Evolutionary conservation across 768 basidiomycete species (phyloP).

Genomic region (Tricholoma sp.): DNA sequence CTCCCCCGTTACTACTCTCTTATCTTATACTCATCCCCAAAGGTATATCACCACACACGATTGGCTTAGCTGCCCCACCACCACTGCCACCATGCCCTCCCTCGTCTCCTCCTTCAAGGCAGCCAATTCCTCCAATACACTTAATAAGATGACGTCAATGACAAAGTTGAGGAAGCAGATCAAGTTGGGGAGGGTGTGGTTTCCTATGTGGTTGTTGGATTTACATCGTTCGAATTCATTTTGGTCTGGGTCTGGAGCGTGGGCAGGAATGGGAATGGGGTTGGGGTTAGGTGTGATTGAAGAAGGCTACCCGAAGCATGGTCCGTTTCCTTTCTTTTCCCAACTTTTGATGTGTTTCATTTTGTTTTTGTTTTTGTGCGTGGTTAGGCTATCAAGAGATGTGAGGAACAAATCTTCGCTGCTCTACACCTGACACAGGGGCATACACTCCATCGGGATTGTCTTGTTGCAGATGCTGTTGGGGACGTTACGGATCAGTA

Average conservation of each 20-base stretch:
- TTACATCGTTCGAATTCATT: slow-evolving; percentile 84
- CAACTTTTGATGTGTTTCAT: not conserved
- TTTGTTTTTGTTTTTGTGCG: no score
- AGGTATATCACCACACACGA: slow-evolving; percentile 56
- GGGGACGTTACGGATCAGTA: slow-evolving; percentile 66
- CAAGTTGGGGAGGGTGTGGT: slow-evolving; percentile 72
- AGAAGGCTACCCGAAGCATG: slow-evolving; percentile 35
- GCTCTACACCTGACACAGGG: slow-evolving; percentile 68
- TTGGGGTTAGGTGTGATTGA: not conserved
- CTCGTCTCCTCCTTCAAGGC: not conserved
- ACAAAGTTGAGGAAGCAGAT: slow-evolving; percentile 41
- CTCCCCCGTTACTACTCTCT: not conserved
- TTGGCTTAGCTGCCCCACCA: slow-evolving; percentile 56
- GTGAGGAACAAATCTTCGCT: slow-evolving; percentile 72
- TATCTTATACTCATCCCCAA: not conserved
- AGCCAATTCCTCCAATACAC: slow-evolving; percentile 28
- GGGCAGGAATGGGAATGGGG: not conserved
- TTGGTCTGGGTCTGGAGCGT: slow-evolving; percentile 28
- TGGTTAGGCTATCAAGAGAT: slow-evolving; percentile 68
- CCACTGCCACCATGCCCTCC: slow-evolving; percentile 35
- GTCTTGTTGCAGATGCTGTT: slow-evolving; percentile 81
- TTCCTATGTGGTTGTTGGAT: slow-evolving; percentile 68
- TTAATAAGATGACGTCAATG: not conserved
- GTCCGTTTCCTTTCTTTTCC: slow-evolving; percentile 9
- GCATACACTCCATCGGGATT: slow-evolving; percentile 79